Evolutionary conservation across 1,284 basidiomycete genomes (phyloP).

Genomic region (Farysia itapuensis): DNA sequence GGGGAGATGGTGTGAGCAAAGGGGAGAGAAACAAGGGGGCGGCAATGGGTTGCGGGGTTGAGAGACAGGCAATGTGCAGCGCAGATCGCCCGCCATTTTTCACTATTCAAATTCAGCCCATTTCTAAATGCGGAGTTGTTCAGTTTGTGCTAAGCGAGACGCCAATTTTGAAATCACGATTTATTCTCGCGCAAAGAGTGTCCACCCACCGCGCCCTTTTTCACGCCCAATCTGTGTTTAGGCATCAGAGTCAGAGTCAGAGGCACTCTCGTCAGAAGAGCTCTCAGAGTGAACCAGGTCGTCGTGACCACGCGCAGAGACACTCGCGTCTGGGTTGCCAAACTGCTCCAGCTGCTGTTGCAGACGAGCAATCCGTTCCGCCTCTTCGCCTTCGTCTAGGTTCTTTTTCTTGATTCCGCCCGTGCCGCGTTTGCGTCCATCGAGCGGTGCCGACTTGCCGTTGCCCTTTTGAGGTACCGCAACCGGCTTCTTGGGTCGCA

Average conservation of each 20-base stretch:
- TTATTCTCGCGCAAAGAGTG: no score
- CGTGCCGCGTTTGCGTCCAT: slow-evolving; percentile 56
- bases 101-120: no score
- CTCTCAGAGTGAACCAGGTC: slow-evolving; percentile 55
- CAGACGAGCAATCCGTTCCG: slow-evolving; percentile 53
- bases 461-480: slow-evolving; percentile 29
- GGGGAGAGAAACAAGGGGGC: background rate
- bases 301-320: slow-evolving; percentile 47
- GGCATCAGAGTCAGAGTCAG: slow-evolving; percentile 39
- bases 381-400: slow-evolving; percentile 57
- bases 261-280: slow-evolving; percentile 47
- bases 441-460: slow-evolving; percentile 43
- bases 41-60: no score
- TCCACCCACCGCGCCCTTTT: no score
- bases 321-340: slow-evolving; percentile 39
- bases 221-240: no score
- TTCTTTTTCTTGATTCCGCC: slow-evolving; percentile 59
- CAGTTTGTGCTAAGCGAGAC: no score
- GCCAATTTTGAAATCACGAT: no score
- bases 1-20: background rate
- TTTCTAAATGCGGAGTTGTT: no score
- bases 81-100: no score
- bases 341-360: slow-evolving; percentile 58
- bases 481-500: slow-evolving; percentile 51
- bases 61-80: no score